phyloP scores from a whole-genome alignment of 2,329 filamentous ascomycete species.

The Davidsoniella australis region DNA sequence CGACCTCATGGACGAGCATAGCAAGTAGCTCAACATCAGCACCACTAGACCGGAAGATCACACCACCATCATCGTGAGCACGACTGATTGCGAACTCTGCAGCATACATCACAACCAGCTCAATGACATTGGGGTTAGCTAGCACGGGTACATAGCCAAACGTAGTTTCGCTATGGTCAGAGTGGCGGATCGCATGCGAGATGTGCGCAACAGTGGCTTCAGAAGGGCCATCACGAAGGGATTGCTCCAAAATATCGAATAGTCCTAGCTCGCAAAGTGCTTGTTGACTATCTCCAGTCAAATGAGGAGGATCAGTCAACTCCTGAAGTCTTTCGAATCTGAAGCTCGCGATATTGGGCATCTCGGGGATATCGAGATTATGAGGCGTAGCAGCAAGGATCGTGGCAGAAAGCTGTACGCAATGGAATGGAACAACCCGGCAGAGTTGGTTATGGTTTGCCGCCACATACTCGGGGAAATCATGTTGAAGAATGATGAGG shows the following conservation, averaged over 20 bases:
- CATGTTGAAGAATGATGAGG: constrained; percentile 72
- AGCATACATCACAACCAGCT: constrained; percentile 70
- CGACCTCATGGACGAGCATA: constrained; percentile 57
- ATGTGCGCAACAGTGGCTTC: constrained; percentile 64
- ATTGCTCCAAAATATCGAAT: constrained; percentile 40
- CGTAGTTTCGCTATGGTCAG: constrained; percentile 36
- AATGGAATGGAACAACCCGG: constrained; percentile 65
- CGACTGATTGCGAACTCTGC: constrained; percentile 53
- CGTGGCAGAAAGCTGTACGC: constrained; percentile 74
- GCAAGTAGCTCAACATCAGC: constrained; percentile 55
- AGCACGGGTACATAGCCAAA: constrained; percentile 50
- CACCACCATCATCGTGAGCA: constrained; percentile 39
- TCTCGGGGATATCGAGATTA: constrained; percentile 55
- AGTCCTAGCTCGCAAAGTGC: constrained; percentile 38
- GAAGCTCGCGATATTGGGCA: constrained; percentile 44
- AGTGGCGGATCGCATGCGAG: constrained; percentile 48
- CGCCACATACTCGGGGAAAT: constrained; percentile 83
- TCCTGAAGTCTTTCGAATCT: constrained; percentile 66
- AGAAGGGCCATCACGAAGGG: constrained; percentile 42
- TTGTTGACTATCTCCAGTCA: constrained; percentile 44
- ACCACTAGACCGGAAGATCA: constrained; percentile 28
- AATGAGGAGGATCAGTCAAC: constrained; percentile 47
- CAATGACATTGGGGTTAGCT: constrained; percentile 55
- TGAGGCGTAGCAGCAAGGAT: constrained; percentile 71
- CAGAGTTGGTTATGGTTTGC: constrained; percentile 74